Evolutionary conservation across 805 yeast species (phyloP).

Genomic region (Lipomyces anomalus): DNA sequence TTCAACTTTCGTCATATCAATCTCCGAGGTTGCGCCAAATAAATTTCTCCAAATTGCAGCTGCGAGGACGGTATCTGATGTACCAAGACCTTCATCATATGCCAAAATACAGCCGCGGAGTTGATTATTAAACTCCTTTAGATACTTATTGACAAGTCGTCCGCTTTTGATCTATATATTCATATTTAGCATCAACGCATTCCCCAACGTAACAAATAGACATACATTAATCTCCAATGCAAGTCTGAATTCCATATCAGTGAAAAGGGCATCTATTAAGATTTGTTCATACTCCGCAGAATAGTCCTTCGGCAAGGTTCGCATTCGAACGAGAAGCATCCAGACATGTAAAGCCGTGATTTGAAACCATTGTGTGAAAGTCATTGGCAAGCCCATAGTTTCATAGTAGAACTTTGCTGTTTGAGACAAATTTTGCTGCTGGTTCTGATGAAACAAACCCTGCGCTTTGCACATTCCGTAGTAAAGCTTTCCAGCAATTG

Average conservation of each 20-base stretch:
- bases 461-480: slow-evolving; percentile 83
- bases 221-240: slow-evolving; percentile 66
- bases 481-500: slow-evolving; percentile 85
- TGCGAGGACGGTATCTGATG: slow-evolving; percentile 49
- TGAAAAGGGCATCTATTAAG: slow-evolving; percentile 79
- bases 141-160: slow-evolving; percentile 73
- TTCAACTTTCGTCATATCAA: slow-evolving; percentile 78
- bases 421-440: slow-evolving; percentile 63
- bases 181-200: not conserved
- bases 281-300: slow-evolving; percentile 90
- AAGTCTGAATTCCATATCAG: slow-evolving; percentile 81
- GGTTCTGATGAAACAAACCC: slow-evolving; percentile 39
- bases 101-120: slow-evolving; percentile 82
- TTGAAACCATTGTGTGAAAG: slow-evolving; percentile 96
- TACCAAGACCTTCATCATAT: slow-evolving; percentile 87
- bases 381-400: slow-evolving; percentile 66
- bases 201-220: not conserved
- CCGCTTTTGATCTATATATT: slow-evolving; percentile 54
- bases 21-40: slow-evolving; percentile 68
- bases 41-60: slow-evolving; percentile 60
- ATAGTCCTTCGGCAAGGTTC: slow-evolving; percentile 88
- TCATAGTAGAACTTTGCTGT: slow-evolving; percentile 82
- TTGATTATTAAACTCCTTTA: slow-evolving; percentile 87
- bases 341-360: slow-evolving; percentile 86
- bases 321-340: slow-evolving; percentile 91